These are phyloP conservation scores for Iberis pinnata DNA, from an alignment of 345 rosid genomes.

Conservation along the genomic window DNA sequence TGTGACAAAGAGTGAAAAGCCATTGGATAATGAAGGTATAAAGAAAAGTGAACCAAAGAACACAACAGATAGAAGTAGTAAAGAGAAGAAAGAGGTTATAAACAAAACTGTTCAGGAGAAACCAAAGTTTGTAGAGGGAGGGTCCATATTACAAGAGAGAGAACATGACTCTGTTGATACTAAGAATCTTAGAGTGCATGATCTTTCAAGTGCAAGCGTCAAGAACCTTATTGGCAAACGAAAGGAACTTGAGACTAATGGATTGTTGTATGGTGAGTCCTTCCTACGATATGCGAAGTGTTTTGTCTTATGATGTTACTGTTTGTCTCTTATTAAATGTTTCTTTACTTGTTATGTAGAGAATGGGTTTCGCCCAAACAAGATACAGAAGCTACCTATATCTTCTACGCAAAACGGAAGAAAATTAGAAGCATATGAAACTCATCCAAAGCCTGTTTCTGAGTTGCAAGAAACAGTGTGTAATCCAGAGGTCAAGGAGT, in stretches of 20 bases:
- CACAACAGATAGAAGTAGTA: constrained; percentile 29
- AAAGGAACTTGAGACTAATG: constrained; percentile 52
- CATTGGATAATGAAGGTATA: constrained; percentile 31
- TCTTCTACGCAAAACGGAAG: constrained; percentile 44
- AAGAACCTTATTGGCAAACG: constrained; percentile 41
- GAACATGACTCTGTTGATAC: constrained; percentile 9
- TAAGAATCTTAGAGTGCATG: constrained; percentile 1
- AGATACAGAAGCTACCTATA: constrained; percentile 37
- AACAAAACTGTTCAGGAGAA: constrained; percentile 32
- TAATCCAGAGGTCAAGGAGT: constrained; percentile 36
- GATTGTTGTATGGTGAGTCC: constrained; percentile 59
- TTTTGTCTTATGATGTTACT: neutral
- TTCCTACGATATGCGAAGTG: neutral
- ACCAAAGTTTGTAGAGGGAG: constrained; percentile 29
- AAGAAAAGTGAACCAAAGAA: constrained; percentile 38
- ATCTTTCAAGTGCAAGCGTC: constrained; percentile 11
- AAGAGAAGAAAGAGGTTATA: constrained; percentile 36
- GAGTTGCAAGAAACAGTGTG: constrained; percentile 26
- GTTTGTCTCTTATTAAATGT: constrained; percentile 19
- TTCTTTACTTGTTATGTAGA: constrained; percentile 37
- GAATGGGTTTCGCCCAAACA: constrained; percentile 37
- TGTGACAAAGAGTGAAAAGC: constrained; percentile 30
- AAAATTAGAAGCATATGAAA: constrained; percentile 31
- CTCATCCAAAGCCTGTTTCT: constrained; percentile 22
- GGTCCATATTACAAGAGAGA: constrained; percentile 22